Percentiles rank a stretch among this genome's conserved stretches.
These are phyloP conservation scores for Blastobotrys chiropterorum DNA, from an alignment of 805 yeast genomes.

Conservation along the genomic window DNA sequence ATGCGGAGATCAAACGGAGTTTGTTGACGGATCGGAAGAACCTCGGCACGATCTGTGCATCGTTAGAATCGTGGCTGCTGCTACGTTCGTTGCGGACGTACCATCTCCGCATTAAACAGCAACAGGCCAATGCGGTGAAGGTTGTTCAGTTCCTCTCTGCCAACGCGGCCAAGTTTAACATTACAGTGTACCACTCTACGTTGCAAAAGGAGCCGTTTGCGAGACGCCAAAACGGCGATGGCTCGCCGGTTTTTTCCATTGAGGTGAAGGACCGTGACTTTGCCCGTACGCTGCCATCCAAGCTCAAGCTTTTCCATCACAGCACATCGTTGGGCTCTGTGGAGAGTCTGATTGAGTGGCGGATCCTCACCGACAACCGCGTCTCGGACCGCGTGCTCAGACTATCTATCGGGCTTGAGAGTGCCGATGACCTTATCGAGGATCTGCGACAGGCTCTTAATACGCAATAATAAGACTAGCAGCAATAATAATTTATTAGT, in stretches of 20 bases:
- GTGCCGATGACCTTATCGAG: conserved; percentile 63
- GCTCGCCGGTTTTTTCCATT: conserved; percentile 74
- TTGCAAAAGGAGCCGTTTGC: conserved; percentile 68
- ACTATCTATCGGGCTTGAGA: conserved; percentile 76
- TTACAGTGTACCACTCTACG: conserved; percentile 65
- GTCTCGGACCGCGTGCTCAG: conserved; percentile 58
- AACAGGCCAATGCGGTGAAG: conserved; percentile 54
- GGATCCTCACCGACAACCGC: conserved; percentile 61
- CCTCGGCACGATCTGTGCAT: conserved; percentile 75
- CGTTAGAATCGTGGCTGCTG: conserved; percentile 67
- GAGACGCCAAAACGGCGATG: conserved; percentile 54
- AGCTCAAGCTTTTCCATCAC: conserved; percentile 68
- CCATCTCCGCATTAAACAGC: conserved; percentile 63
- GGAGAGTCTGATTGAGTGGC: conserved; percentile 88
- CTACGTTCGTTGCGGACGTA: conserved; percentile 77
- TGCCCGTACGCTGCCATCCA: conserved; percentile 61
- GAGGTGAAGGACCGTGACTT: conserved; percentile 42
- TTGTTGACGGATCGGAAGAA: conserved; percentile 58
- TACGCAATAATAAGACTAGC: too few species aligned
- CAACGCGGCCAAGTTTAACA: conserved; percentile 45
- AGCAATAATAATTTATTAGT: too few species aligned
- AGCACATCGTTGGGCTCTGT: conserved; percentile 93
- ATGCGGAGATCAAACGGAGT: conserved; percentile 37
- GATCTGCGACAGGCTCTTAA: conserved; percentile 61
- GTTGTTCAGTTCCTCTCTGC: conserved; percentile 55